These are phyloP conservation scores for Grosmannia clavigera DNA, from an alignment of 2,329 filamentous ascomycete species.

Conservation along the genomic window DNA sequence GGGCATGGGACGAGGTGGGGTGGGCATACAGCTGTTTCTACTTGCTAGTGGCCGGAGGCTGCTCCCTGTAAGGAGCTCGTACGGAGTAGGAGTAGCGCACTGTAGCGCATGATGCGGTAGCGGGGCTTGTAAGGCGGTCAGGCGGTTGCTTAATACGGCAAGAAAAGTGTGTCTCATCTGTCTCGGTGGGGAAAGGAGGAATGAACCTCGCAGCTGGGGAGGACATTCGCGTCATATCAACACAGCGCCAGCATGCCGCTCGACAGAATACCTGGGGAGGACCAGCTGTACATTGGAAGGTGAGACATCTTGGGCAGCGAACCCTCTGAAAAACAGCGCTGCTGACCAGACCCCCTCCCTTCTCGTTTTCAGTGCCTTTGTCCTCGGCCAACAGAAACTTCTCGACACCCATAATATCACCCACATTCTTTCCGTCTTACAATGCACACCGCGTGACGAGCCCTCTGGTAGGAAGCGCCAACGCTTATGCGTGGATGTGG, in stretches of 20 bases:
- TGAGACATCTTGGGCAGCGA: slow-evolving; percentile 19
- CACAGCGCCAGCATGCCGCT: slow-evolving; percentile 37
- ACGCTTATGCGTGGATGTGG: slow-evolving; percentile 52
- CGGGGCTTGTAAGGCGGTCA: neutral
- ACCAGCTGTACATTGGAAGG: slow-evolving; percentile 71
- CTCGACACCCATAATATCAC: slow-evolving; percentile 65
- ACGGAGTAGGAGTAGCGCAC: too few species aligned
- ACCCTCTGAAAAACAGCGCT: neutral
- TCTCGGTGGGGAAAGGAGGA: neutral
- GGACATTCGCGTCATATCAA: neutral
- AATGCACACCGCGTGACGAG: slow-evolving; percentile 28
- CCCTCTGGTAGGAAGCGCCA: slow-evolving; percentile 24
- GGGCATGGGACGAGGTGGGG: neutral
- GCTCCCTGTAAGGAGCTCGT: too few species aligned
- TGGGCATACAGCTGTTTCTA: neutral
- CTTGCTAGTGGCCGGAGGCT: too few species aligned
- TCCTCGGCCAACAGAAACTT: slow-evolving; percentile 55
- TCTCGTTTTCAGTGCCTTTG: slow-evolving; percentile 52
- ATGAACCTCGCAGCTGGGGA: neutral
- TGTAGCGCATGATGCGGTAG: too few species aligned
- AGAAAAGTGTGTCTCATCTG: neutral
- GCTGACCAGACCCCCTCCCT: neutral
- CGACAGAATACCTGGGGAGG: slow-evolving; percentile 54
- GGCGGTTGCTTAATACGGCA: neutral
- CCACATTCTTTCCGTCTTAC: slow-evolving; percentile 73